Evolutionary conservation across 208 protist species (phyloP).

Genomic region (Leishmania arabica): DNA sequence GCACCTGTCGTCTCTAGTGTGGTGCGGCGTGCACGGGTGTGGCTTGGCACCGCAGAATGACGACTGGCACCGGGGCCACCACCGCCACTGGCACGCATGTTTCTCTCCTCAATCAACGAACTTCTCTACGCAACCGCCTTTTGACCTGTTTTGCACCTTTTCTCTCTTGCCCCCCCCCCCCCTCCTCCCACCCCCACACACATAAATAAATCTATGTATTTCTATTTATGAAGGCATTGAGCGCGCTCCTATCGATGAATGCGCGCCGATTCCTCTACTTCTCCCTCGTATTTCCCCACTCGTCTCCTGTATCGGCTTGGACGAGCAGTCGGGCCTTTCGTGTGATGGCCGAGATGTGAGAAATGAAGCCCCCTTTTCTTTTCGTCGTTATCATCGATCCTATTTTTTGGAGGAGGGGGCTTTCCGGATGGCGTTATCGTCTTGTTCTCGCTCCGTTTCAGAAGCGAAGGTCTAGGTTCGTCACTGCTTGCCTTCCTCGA

Average conservation of each 20-base stretch:
- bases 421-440: neutral
- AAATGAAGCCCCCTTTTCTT: neutral
- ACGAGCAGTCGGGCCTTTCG: neutral
- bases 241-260: neutral
- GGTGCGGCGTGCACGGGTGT: neutral
- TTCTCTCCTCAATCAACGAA: neutral
- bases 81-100: neutral
- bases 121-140: constrained; percentile 1
- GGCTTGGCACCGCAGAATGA: neutral
- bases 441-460: neutral
- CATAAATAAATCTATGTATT: too few species aligned
- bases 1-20: neutral
- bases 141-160: neutral
- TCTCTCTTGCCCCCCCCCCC: neutral
- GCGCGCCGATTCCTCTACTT: neutral
- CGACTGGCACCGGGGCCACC: neutral
- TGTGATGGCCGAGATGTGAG: neutral
- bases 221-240: neutral
- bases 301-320: neutral
- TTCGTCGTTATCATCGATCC: too few species aligned
- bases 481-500: neutral
- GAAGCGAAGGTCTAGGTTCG: too few species aligned
- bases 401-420: too few species aligned
- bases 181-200: neutral
- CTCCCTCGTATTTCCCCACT: neutral